Evolutionary conservation across 148 eudicot species (phyloP).

Genomic region (Dysphania ambrosioides): DNA sequence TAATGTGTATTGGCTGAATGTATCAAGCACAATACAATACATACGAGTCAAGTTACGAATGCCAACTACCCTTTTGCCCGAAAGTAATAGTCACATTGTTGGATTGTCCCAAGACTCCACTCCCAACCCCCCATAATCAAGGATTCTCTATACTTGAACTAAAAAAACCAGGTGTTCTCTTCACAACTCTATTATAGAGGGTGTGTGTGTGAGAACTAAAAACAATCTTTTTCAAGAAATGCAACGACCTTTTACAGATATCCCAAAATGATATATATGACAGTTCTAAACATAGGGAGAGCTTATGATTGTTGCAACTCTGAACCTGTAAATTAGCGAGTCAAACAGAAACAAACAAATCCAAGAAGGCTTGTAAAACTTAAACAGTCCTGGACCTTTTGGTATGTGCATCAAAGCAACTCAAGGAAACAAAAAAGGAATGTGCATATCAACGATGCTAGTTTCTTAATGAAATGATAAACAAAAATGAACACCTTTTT

Average conservation of each 20-base stretch:
- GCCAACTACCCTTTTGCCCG: not conserved
- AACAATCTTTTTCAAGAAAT: too few relatives aligned
- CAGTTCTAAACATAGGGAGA: not conserved
- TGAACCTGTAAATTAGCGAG: not conserved
- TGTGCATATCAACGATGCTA: conserved; percentile 13
- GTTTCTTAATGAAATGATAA: conserved; percentile 1
- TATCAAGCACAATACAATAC: not conserved
- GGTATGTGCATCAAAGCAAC: not conserved
- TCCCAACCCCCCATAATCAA: too few relatives aligned
- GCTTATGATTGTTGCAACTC: not conserved
- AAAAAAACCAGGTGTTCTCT: not conserved
- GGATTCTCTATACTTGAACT: too few relatives aligned
- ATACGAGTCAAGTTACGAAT: not conserved
- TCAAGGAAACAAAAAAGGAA: not conserved
- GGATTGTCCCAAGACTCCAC: too few relatives aligned
- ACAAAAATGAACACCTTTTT: conserved; percentile 29
- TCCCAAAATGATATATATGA: not conserved
- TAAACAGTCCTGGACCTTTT: not conserved
- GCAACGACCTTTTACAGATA: not conserved
- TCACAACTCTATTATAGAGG: not conserved
- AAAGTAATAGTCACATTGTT: too few relatives aligned
- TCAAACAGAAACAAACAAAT: not conserved
- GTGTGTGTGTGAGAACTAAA: not conserved
- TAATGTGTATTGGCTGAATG: not conserved
- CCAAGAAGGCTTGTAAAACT: not conserved